Conservation (phyloP, 305 asterid genomes). For the Fraxinus sp. region DNA sequence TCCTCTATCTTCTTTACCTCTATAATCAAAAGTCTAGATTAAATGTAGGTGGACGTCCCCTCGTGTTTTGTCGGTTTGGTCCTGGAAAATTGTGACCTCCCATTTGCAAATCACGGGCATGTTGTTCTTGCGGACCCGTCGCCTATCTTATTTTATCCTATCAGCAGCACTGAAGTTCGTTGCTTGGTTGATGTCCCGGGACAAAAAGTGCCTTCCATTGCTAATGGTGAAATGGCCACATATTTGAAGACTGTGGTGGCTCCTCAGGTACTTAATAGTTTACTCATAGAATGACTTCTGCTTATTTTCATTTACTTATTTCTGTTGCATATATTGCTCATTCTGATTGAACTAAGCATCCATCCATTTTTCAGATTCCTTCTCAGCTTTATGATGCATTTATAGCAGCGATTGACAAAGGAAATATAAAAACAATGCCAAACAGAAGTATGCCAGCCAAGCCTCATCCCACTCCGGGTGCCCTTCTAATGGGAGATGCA, state of each 20-base stretch:
- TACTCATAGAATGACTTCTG: not conserved
- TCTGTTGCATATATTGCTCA: not conserved
- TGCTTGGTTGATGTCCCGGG: slow-evolving; percentile 32
- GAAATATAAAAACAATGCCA: slow-evolving; percentile 69
- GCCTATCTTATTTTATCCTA: slow-evolving; percentile 23
- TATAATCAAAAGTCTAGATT: not conserved
- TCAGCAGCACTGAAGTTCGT: slow-evolving; percentile 28
- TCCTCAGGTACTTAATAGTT: slow-evolving; percentile 21
- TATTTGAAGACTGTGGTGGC: slow-evolving; percentile 25
- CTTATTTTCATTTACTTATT: not conserved
- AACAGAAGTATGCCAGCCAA: slow-evolving; percentile 86
- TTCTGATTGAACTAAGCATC: not conserved
- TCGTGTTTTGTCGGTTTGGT: slow-evolving; percentile 20
- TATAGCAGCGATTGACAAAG: slow-evolving; percentile 56
- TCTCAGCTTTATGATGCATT: slow-evolving; percentile 53
- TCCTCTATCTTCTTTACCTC: not conserved
- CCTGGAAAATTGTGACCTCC: slow-evolving; percentile 27
- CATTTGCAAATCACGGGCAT: slow-evolving; percentile 28
- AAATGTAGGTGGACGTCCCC: slow-evolving; percentile 21
- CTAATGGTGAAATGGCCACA: slow-evolving; percentile 26
- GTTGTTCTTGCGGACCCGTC: slow-evolving; percentile 28
- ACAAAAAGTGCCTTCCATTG: slow-evolving; percentile 27
- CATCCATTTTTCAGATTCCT: slow-evolving; percentile 47
- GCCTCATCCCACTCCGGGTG: slow-evolving; percentile 82
- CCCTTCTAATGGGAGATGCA: slow-evolving; percentile 70